Evolutionary conservation across 495 filamentous ascomycete species (phyloP), one percentile per base, ranked within the genome.

Genomic region (Talaromyces wortmannii): DNA sequence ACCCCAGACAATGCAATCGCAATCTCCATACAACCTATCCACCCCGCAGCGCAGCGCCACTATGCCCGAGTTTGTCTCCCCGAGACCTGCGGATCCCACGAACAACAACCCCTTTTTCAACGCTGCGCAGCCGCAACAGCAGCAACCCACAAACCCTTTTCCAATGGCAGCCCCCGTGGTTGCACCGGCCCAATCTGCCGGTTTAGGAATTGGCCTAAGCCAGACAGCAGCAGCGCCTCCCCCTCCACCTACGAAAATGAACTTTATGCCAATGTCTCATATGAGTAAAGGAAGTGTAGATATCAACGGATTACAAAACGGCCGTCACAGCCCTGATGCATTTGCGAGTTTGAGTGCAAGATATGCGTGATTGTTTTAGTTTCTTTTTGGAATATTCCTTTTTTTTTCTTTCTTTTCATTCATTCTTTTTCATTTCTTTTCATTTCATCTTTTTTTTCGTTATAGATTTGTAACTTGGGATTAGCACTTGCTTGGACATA

Each of bases 291-390:
- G 95, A 61, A 97, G 92, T 62, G 87, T 95, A 55, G 90, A 88
- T 63, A 80, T 96, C 67, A 88, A 83, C 60, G 75, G 69, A 44
- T 83, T 84, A 74, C 85, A 78, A 74, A 84, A 79, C 58, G 92
- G 92, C 7, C 78, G 92, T 45, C 91, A 97, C 68, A 96, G 91
- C 61, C 94, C 94, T 15, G 94, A 98, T 74, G 92, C 94, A 31
- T 98, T 97, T 80, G 87, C 91, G n/a, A 92, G 88, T 61, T 73
- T 98, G 65, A 97, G 92, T 66, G 85, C 90, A 50, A 67, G 73
- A 50, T 71, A 73, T 53, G 65, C 65, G 48, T 72, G 55, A 65
- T n/a, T n/a, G 18, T 23, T 51, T 13, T 32, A 50, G 31, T 48
- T 45, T 51, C 52, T 46, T 46, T 17, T 46, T 23, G 2, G 16